Percentiles rank a stretch among this genome's conserved stretches.
Conservation (phyloP, 2,329 filamentous ascomycete genomes). For the Cladosporium sp. region DNA sequence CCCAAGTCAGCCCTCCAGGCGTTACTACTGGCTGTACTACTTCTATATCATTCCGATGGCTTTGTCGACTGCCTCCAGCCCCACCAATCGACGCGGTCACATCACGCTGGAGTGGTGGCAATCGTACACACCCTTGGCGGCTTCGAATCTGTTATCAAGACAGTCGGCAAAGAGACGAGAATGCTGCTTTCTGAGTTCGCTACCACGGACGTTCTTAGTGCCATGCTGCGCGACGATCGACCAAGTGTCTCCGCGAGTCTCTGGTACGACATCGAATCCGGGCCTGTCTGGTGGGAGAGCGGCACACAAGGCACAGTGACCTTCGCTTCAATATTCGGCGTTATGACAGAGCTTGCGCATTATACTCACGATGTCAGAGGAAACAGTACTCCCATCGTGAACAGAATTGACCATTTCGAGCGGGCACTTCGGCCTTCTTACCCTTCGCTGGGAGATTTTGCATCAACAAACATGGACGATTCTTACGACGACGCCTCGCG, state of each 20-base stretch:
- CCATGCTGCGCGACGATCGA: background rate
- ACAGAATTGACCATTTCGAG: slow-evolving; percentile 5
- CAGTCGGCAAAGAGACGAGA: background rate
- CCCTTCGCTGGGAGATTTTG: background rate
- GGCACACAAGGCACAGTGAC: background rate
- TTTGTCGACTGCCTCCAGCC: slow-evolving; percentile 11
- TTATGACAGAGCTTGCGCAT: slow-evolving; percentile 9
- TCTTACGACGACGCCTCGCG: slow-evolving; percentile 6
- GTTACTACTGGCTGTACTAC: slow-evolving; percentile 6
- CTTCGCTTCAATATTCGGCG: slow-evolving; percentile 6
- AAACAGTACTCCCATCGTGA: background rate
- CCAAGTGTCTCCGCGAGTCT: background rate
- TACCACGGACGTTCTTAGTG: slow-evolving; percentile 6
- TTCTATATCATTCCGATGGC: slow-evolving; percentile 11
- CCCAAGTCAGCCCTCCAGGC: slow-evolving; percentile 7
- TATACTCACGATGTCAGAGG: slow-evolving; percentile 1
- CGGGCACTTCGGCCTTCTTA: slow-evolving; percentile 1
- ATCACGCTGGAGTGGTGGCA: slow-evolving; percentile 8
- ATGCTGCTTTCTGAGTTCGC: slow-evolving; percentile 10
- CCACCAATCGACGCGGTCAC: slow-evolving; percentile 6
- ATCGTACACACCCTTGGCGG: slow-evolving; percentile 6
- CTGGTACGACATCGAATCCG: slow-evolving; percentile 6
- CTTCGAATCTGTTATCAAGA: background rate
- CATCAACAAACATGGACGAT: background rate
- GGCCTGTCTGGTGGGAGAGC: slow-evolving; percentile 11